Evolutionary conservation across 208 protist species (phyloP).

Genomic region (Leishmania mexicana): DNA sequence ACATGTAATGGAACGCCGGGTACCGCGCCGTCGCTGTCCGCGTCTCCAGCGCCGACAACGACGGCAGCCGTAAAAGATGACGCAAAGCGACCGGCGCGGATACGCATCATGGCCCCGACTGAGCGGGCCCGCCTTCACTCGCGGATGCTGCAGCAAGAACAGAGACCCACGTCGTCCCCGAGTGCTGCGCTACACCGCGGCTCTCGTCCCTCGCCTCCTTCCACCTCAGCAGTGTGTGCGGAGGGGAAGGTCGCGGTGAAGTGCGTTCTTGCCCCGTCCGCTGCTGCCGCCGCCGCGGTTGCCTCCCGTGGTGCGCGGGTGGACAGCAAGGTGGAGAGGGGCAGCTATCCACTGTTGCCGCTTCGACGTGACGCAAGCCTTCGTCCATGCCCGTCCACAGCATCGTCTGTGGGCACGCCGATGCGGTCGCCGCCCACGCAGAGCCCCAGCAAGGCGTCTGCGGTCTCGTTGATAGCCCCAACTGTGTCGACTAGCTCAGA

Average conservation of each 20-base stretch:
- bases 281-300: neutral
- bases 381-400: neutral
- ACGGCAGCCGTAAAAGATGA: neutral
- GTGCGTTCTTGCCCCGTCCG: slow-evolving; percentile 4
- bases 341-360: neutral
- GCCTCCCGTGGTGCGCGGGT: neutral
- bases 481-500: neutral
- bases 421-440: neutral
- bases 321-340: too few species aligned
- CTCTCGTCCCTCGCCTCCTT: neutral
- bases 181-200: neutral
- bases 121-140: neutral
- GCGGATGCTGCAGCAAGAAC: neutral
- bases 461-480: neutral
- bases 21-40: neutral
- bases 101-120: slow-evolving; percentile 1
- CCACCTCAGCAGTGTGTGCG: neutral
- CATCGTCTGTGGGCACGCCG: neutral
- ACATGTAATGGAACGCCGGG: too few species aligned
- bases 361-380: neutral
- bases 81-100: neutral
- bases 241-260: neutral
- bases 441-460: neutral
- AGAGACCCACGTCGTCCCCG: neutral
- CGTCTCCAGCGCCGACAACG: neutral